Conservation (phyloP, 192 early-diverging fungal species). For the Gonapodya prolifera region DNA sequence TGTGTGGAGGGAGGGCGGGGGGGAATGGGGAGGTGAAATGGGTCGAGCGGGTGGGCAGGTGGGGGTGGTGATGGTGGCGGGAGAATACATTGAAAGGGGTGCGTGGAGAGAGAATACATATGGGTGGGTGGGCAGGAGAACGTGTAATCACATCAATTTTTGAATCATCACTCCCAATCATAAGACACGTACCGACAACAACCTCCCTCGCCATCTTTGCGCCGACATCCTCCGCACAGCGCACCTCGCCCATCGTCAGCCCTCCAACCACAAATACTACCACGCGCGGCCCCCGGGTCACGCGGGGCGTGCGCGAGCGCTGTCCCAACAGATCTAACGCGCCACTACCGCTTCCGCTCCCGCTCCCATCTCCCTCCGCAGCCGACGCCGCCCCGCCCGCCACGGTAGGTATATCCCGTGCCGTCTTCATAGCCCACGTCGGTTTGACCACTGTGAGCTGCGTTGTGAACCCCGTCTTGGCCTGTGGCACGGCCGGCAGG, state of each 20-base stretch:
- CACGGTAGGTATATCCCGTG: neutral
- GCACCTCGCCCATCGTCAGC: slow-evolving; percentile 62
- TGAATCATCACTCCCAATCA: neutral
- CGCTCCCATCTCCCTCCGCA: slow-evolving; percentile 16
- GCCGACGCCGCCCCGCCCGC: neutral
- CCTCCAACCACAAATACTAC: slow-evolving; percentile 75
- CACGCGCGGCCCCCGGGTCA: slow-evolving; percentile 35
- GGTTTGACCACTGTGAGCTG: slow-evolving; percentile 8
- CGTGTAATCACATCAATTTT: too few species aligned
- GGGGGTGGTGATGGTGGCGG: too few species aligned
- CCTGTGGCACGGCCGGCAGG: neutral
- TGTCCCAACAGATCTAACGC: neutral
- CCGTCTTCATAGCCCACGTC: slow-evolving; percentile 12
- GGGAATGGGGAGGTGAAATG: too few species aligned
- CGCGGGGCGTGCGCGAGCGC: neutral
- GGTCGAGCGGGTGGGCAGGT: too few species aligned
- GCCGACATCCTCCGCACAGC: slow-evolving; percentile 51
- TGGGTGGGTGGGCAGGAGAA: too few species aligned
- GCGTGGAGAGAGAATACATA: too few species aligned
- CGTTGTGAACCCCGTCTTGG: neutral
- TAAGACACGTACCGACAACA: slow-evolving; percentile 38
- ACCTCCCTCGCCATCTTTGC: slow-evolving; percentile 51
- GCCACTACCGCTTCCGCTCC: too few species aligned
- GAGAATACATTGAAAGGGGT: too few species aligned
- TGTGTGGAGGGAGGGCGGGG: too few species aligned